Evolutionary conservation across 2,329 filamentous ascomycete species (phyloP).

Genomic region (Massarina eburnea): DNA sequence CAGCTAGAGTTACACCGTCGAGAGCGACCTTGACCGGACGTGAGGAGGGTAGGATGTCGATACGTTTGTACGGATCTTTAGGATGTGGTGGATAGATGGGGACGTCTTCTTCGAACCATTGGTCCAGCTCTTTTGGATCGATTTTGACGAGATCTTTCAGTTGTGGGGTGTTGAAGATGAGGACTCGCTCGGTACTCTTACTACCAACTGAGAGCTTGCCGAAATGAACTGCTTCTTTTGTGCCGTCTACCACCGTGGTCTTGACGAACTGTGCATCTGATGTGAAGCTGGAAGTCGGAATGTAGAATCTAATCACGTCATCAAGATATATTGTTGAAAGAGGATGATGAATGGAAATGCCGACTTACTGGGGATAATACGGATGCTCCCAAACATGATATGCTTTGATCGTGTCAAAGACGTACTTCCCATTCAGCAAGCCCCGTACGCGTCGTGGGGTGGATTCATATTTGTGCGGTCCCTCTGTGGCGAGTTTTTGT

Average conservation of each 20-base stretch:
- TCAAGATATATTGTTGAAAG: constrained; percentile 1
- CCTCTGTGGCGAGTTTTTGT: constrained; percentile 43
- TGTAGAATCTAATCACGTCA: constrained; percentile 24
- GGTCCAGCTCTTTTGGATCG: constrained; percentile 38
- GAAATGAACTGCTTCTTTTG: constrained; percentile 21
- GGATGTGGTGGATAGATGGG: constrained; percentile 63
- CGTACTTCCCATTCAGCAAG: constrained; percentile 34
- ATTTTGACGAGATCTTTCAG: constrained; percentile 32
- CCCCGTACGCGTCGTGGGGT: constrained; percentile 37
- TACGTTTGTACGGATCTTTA: constrained; percentile 67
- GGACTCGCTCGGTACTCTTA: constrained; percentile 21
- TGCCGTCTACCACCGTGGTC: constrained; percentile 15
- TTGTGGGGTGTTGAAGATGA: constrained; percentile 27
- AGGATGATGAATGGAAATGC: neutral
- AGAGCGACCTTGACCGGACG: constrained; percentile 56
- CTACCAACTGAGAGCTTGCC: constrained; percentile 22
- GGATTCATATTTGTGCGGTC: constrained; percentile 34
- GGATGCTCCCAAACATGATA: constrained; percentile 43
- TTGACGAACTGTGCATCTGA: constrained; percentile 18
- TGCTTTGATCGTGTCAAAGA: constrained; percentile 37
- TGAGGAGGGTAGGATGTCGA: constrained; percentile 61
- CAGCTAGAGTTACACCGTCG: constrained; percentile 49
- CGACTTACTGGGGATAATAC: constrained; percentile 39
- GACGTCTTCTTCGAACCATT: constrained; percentile 62
- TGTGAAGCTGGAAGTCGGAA: constrained; percentile 26